Evolutionary conservation across 1,284 basidiomycete genomes (phyloP).

Genomic region (Gomphus bonarii): DNA sequence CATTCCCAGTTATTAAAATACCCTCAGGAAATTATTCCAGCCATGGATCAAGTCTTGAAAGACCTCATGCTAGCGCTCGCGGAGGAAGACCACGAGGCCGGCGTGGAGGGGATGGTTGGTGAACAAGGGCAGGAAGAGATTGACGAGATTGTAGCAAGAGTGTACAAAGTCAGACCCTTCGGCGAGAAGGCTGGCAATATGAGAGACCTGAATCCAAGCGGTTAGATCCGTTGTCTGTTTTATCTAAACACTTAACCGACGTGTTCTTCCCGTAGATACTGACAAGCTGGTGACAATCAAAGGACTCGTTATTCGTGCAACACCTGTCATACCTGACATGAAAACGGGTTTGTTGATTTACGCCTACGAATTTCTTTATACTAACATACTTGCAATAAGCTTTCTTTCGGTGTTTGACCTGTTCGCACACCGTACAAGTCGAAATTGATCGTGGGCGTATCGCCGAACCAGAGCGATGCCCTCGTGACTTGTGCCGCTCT

Average conservation of each 20-base stretch:
- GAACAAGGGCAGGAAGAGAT: slow-evolving; percentile 69
- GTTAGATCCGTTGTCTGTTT: slow-evolving; percentile 30
- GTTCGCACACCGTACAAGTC: slow-evolving; percentile 89
- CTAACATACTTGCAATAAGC: slow-evolving; percentile 34
- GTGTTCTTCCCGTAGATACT: slow-evolving; percentile 53
- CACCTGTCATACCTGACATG: slow-evolving; percentile 98
- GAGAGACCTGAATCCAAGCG: slow-evolving; percentile 84
- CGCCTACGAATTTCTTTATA: not conserved
- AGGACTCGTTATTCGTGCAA: slow-evolving; percentile 94
- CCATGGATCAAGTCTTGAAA: slow-evolving; percentile 93
- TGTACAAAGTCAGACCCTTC: slow-evolving; percentile 91
- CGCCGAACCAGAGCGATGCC: slow-evolving; percentile 84
- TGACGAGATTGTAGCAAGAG: slow-evolving; percentile 65
- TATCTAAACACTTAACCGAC: not conserved
- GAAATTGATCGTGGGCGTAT: slow-evolving; percentile 97
- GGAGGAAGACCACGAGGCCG: slow-evolving; percentile 65
- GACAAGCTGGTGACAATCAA: slow-evolving; percentile 95
- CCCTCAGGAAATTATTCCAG: slow-evolving; percentile 93
- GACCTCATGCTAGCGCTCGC: slow-evolving; percentile 80
- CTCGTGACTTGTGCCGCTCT: slow-evolving; percentile 83
- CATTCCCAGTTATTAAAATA: slow-evolving; percentile 79
- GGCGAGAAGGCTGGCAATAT: slow-evolving; percentile 79
- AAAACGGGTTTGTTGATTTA: slow-evolving; percentile 38
- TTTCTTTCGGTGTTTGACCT: slow-evolving; percentile 96
- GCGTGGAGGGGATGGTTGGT: slow-evolving; percentile 59